Conservation (phyloP, 2,329 filamentous ascomycete genomes). For the Aspergillus versicolor region DNA sequence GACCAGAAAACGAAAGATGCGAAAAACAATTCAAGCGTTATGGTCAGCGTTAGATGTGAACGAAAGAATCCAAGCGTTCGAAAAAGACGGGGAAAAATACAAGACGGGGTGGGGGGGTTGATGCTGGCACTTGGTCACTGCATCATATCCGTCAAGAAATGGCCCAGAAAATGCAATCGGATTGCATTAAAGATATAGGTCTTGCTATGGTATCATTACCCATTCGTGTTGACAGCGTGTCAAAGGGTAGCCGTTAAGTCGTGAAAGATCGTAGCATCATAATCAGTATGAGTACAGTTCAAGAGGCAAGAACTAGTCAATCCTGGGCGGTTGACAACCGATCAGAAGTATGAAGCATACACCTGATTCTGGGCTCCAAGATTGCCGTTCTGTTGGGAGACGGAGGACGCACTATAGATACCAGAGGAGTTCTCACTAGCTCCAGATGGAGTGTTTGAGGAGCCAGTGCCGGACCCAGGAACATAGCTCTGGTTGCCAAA, state of each 20-base stretch:
- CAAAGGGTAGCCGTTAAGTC: slow-evolving; percentile 26
- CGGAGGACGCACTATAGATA: slow-evolving; percentile 31
- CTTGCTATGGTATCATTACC: slow-evolving; percentile 27
- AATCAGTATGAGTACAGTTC: slow-evolving; percentile 41
- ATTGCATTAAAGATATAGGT: slow-evolving; percentile 23
- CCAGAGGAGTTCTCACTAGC: slow-evolving; percentile 28
- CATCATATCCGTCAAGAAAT: slow-evolving; percentile 21
- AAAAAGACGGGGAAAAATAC: slow-evolving; percentile 16
- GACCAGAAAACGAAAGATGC: slow-evolving; percentile 6
- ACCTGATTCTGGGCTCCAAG: slow-evolving; percentile 28
- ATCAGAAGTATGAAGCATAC: slow-evolving; percentile 35
- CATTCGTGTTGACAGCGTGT: slow-evolving; percentile 25
- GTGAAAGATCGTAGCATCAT: slow-evolving; percentile 39
- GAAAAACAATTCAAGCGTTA: slow-evolving; percentile 7
- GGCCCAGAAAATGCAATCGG: slow-evolving; percentile 20
- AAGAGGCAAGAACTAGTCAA: slow-evolving; percentile 22
- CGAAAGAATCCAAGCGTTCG: slow-evolving; percentile 16
- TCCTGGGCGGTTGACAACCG: slow-evolving; percentile 15
- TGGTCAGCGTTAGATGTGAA: slow-evolving; percentile 12
- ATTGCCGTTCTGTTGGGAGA: slow-evolving; percentile 29
- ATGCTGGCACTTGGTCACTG: slow-evolving; percentile 14
- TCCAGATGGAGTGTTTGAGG: slow-evolving; percentile 27
- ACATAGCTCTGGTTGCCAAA: slow-evolving; percentile 28
- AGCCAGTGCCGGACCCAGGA: slow-evolving; percentile 21
- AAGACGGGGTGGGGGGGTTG: slow-evolving; percentile 14